Base-by-base conservation (phyloP, 805 yeast species). In the Metschnikowia santaceciliae region DNA sequence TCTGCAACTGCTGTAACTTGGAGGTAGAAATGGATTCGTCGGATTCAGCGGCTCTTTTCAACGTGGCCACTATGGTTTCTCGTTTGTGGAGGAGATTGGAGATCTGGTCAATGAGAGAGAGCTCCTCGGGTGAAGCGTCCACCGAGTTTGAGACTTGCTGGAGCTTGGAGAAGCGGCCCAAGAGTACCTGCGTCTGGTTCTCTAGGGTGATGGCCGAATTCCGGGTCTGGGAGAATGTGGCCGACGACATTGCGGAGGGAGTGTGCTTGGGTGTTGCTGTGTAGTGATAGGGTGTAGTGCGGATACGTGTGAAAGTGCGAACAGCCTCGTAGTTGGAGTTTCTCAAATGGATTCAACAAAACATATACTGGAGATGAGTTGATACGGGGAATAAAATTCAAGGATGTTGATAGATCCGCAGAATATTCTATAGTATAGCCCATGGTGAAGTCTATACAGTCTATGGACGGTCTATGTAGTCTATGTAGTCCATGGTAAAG, bases 1-100 rank as follows among this genome's bases (percentile, higher is more conserved):
- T 81, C 52, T 85, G 82, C 43, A 90, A 69, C 65, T 91, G 98
- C 61, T 87, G 92, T 40, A 83, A 67, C 65, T 87, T 87, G 0
- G 94, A 80, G 0, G 94, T 80, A 4, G 91, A 78, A 6, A 86
- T 77, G 14, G 75, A 68, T 23, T 48, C 42, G 30, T 79, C 72
- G 1, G 79, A 69, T 43, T 87, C 88, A 17, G 81, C 70, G 10
- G 82, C 73, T 33, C 84, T 71, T 46, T 76, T 71, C 55, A 87
- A 64, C 33, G 76, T 71, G 33, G 70, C 74, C 6, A 88, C 66
- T 3, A 78, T 63, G 4, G 77, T 84, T 34, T 81, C 83, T 47
- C 91, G 67, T 48, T 64, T 63, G 32, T 56, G 61, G 11, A 72
- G 57, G 6, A 67, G 52, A 10, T 65, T 66, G 23, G 56, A 46